Percentiles rank a stretch among this genome's conserved stretches.
phyloP scores from a whole-genome alignment of 2,329 filamentous ascomycete species.

The Fusarium oligoseptatum region DNA sequence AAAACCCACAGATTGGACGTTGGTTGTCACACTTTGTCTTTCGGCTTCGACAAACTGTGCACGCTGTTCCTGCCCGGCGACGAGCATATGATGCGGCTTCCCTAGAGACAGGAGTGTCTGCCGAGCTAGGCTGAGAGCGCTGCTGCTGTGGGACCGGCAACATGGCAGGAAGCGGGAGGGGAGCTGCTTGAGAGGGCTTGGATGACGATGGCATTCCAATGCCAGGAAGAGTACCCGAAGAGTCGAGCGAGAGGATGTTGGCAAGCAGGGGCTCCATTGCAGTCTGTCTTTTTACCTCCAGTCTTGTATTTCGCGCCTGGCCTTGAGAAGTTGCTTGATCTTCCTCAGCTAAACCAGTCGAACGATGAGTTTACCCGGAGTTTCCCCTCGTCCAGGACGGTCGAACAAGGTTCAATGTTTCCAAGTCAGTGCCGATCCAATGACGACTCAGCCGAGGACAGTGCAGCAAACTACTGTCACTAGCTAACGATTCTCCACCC shows the following conservation, averaged over 20 bases:
- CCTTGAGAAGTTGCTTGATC: neutral
- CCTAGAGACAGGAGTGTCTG: neutral
- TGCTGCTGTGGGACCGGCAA: neutral
- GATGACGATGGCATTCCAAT: neutral
- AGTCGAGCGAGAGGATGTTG: constrained; percentile 28
- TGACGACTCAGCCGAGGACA: neutral
- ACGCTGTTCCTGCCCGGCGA: neutral
- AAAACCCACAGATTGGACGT: neutral
- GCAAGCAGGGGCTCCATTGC: constrained; percentile 28
- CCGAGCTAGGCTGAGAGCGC: neutral
- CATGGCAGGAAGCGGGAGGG: neutral
- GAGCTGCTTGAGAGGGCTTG: neutral
- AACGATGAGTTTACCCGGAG: neutral
- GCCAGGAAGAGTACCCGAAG: neutral
- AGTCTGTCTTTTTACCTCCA: constrained; percentile 1
- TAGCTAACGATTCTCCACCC: constrained; percentile 13
- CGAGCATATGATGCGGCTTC: neutral
- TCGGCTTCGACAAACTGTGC: neutral
- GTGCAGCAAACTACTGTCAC: neutral
- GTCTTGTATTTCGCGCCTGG: neutral
- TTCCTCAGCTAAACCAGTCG: neutral
- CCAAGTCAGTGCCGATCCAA: neutral
- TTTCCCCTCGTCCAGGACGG: neutral
- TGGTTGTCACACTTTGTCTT: neutral
- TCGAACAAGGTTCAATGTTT: neutral